Percentiles rank a stretch among this genome's conserved stretches.
phyloP scores from a whole-genome alignment of 225 moss, liverwort and hornwort species.

The Physcomitrellopsis africana region DNA sequence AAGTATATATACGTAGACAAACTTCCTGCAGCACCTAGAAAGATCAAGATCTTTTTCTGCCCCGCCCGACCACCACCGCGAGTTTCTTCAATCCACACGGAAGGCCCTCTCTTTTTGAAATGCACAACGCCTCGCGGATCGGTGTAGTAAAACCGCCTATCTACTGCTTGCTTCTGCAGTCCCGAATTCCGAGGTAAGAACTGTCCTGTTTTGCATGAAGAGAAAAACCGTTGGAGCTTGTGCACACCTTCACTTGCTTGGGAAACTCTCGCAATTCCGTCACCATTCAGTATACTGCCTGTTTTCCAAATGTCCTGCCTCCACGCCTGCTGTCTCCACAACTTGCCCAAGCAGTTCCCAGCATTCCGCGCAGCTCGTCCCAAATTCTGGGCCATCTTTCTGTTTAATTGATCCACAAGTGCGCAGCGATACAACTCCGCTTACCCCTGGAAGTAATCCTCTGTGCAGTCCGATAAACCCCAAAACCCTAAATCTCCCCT shows the following conservation, averaged over 20 bases:
- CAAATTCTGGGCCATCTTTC: conserved; percentile 42
- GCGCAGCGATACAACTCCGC: background rate
- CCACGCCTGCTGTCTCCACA: conserved; percentile 32
- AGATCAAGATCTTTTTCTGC: conserved; percentile 42
- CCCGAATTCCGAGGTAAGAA: conserved; percentile 29
- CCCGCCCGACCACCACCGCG: conserved; percentile 43
- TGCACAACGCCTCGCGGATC: conserved; percentile 73
- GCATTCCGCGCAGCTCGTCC: conserved; percentile 28
- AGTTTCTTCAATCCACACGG: conserved; percentile 53
- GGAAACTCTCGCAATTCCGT: background rate
- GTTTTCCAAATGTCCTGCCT: conserved; percentile 27
- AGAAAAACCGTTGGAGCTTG: conserved; percentile 8
- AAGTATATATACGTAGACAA: conserved; percentile 65
- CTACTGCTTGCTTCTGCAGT: conserved; percentile 29
- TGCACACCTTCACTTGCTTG: conserved; percentile 7
- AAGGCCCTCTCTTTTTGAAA: conserved; percentile 81
- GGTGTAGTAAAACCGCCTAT: conserved; percentile 59
- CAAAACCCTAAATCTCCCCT: background rate
- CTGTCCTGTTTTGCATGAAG: conserved; percentile 8
- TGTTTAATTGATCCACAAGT: background rate
- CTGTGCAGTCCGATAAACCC: too few relatives aligned
- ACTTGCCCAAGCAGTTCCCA: conserved; percentile 14
- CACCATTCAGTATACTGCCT: conserved; percentile 7
- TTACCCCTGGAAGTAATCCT: background rate
- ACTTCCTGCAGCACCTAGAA: conserved; percentile 47